A percentile compares a stretch with the other conserved stretches of the same genome.
phyloP scores from a whole-genome alignment of 176 grass and related monocot species.

The Alloteropsis semialata region DNA sequence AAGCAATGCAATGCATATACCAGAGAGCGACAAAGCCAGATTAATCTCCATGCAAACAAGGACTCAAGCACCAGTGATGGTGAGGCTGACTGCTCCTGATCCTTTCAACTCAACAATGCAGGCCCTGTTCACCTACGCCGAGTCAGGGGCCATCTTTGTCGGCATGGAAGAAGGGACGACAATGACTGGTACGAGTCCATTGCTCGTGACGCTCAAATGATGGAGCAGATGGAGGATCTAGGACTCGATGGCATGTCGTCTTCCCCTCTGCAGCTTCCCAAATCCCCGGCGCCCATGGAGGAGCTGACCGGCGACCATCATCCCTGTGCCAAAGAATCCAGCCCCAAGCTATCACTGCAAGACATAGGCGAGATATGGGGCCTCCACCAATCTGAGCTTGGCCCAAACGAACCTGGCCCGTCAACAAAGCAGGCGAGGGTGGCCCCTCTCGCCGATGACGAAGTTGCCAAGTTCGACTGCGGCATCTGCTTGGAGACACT shows the following conservation, averaged over 20 bases:
- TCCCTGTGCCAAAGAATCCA: neutral
- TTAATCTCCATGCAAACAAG: neutral
- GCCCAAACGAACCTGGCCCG: conserved; percentile 4
- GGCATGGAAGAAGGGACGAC: neutral
- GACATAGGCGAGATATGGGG: conserved; percentile 3
- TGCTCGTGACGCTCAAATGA: neutral
- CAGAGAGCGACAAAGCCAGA: neutral
- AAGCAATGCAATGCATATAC: too few species aligned
- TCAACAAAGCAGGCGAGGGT: neutral
- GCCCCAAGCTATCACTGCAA: neutral
- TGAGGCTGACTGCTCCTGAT: neutral
- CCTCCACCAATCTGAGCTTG: neutral
- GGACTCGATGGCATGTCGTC: neutral
- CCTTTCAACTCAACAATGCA: neutral
- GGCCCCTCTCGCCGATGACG: conserved; percentile 14
- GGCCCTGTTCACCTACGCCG: neutral
- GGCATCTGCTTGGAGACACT: conserved; percentile 43
- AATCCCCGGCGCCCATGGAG: neutral
- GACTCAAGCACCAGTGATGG: neutral
- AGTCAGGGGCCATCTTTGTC: neutral
- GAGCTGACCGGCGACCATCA: neutral
- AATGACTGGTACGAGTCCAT: neutral
- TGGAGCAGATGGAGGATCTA: neutral
- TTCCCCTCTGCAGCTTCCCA: neutral
- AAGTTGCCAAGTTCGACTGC: conserved; percentile 27